Evolutionary conservation across 1,139 yeast genomes (phyloP).

Genomic region (Yamadazyma triangularis): DNA sequence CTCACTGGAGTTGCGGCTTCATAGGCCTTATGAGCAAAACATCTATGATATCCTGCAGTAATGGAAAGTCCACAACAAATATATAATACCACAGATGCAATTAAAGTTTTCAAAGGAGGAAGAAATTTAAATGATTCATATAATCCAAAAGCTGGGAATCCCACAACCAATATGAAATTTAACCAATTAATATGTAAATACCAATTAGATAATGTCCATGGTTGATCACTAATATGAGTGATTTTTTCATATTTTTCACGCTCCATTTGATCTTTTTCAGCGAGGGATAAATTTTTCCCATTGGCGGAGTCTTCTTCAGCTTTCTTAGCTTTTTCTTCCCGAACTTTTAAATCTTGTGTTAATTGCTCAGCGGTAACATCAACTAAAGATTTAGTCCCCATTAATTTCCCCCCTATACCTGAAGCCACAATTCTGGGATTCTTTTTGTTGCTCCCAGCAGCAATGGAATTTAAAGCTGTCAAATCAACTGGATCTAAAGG

Average conservation of each 20-base stretch:
- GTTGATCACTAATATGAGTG: conserved; percentile 85
- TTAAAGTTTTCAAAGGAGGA: conserved; percentile 55
- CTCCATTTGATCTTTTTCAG: conserved; percentile 54
- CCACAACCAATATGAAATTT: conserved; percentile 71
- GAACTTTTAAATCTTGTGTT: conserved; percentile 48
- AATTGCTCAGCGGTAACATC: conserved; percentile 61
- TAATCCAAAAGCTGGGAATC: conserved; percentile 67
- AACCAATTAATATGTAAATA: conserved; percentile 89
- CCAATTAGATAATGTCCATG: conserved; percentile 86
- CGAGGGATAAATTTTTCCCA: conserved; percentile 17
- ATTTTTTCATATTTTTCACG: conserved; percentile 40
- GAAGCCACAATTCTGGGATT: conserved; percentile 69
- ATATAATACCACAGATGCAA: conserved; percentile 62
- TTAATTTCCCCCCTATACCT: conserved; percentile 70
- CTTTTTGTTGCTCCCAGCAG: conserved; percentile 79
- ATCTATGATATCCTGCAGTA: conserved; percentile 79
- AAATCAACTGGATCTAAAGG: conserved; percentile 57
- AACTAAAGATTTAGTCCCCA: conserved; percentile 76
- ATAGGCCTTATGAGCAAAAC: conserved; percentile 82
- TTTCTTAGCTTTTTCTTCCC: neutral
- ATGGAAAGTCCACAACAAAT: conserved; percentile 78
- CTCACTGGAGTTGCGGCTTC: conserved; percentile 69
- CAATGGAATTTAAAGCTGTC: conserved; percentile 76
- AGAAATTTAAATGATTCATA: conserved; percentile 44
- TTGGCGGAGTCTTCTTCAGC: neutral